Evolutionary conservation across 192 early-diverging fungal species (phyloP), one percentile per base, ranked within the genome.

Genomic region (Spizellomyces sp.): DNA sequence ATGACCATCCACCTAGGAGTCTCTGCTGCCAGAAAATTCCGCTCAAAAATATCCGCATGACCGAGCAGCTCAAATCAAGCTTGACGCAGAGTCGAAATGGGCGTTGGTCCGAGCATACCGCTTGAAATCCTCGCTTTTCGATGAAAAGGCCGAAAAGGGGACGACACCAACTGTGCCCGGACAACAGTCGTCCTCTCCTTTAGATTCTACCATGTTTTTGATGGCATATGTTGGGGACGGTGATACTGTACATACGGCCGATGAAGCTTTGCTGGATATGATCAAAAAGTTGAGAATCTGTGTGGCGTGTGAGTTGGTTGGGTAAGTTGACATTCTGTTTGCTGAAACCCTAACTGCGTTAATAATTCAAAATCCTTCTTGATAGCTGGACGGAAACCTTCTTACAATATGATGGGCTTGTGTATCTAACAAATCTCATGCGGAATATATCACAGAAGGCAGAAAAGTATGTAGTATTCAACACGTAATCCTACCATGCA

Each of bases 41-140:
- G 19, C 19, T 46, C 58, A 61, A 56, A 15, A 43, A 14, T 47
- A 22, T 57, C 44, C 21, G 45, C 22, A 9, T 27, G 44, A 22
- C 68, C 43, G 9, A 4, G n/a, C 59, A 22, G 17, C 59, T 57
- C 68, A 46, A 52, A 47, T 45, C 14, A 54, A 36, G 3, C 68
- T 70, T 0, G 58, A 45, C 9, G 19, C 44, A 7, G 68, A 70
- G 50, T n/a, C 44, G 43, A 70, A 70, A 61, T 70, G 68, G 68
- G 68, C 58, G 12, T 59, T 70, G 19, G 68, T 70, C 44, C 55
- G 58, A 14, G 58, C 59, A 10, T 70, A 70, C 68, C 66, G 66
- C 17, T n/a, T 5, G 6, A 45, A 22, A 14, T 46, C 41, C 45
- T 12, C 43, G 21, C 41, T 22, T 50, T 48, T 21, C 46, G 12